phyloP scores from a whole-genome alignment of 2,329 filamentous ascomycete species.

The Exophiala calicioides region DNA sequence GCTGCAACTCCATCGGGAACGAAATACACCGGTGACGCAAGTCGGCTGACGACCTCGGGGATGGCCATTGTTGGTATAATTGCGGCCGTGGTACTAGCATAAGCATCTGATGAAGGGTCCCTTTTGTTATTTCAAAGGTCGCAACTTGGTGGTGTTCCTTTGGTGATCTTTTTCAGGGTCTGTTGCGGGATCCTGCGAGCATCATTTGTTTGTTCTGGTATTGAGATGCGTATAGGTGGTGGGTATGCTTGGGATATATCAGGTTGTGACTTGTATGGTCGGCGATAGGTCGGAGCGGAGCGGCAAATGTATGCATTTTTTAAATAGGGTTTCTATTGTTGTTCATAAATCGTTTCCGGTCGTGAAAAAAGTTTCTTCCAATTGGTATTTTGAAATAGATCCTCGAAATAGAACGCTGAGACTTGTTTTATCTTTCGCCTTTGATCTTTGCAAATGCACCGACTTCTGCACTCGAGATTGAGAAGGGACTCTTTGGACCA shows the following conservation, averaged over 20 bases:
- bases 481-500: slow-evolving; percentile 81
- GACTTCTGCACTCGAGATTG: slow-evolving; percentile 51
- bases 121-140: slow-evolving; percentile 2
- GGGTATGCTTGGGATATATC: slow-evolving; percentile 2
- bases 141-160: too few relatives aligned
- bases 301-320: slow-evolving; percentile 11
- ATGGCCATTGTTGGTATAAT: slow-evolving; percentile 16
- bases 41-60: slow-evolving; percentile 13
- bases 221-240: not conserved
- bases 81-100: slow-evolving; percentile 19
- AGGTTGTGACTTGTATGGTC: slow-evolving; percentile 11
- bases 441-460: slow-evolving; percentile 32
- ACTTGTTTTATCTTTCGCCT: slow-evolving; percentile 20
- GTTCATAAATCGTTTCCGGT: slow-evolving; percentile 14
- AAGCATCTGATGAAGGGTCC: not conserved
- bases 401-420: not conserved
- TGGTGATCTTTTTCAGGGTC: slow-evolving; percentile 2
- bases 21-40: slow-evolving; percentile 22
- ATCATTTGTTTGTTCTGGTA: too few relatives aligned
- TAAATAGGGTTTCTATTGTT: slow-evolving; percentile 12
- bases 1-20: slow-evolving; percentile 7
- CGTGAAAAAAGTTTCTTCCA: not conserved
- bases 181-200: not conserved
- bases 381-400: not conserved
- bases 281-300: not conserved